These are phyloP conservation scores for Aurantiochytrium sp. DNA, from an alignment of 108 stramenopile genomes.

Conservation along the genomic window DNA sequence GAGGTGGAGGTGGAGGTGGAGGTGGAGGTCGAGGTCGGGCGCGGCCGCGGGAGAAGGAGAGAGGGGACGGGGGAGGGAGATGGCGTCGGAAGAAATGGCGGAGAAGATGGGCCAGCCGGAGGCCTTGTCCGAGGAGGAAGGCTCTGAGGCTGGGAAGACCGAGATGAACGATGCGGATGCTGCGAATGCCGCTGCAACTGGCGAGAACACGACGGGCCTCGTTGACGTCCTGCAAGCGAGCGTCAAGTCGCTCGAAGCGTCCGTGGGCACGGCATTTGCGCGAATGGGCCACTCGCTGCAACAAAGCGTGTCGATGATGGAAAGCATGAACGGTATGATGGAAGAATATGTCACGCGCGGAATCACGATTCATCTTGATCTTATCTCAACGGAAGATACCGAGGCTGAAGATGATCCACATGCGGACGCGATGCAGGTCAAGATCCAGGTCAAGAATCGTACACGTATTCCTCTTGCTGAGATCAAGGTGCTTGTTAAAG, in stretches of 20 bases:
- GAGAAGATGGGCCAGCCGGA: too few relatives aligned
- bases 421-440: too few relatives aligned
- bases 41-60: too few relatives aligned
- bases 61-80: too few relatives aligned
- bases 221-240: background rate
- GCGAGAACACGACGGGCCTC: background rate
- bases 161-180: background rate
- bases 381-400: background rate
- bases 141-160: background rate
- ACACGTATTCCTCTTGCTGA: too few relatives aligned
- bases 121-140: too few relatives aligned
- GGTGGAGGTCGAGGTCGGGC: too few relatives aligned
- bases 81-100: too few relatives aligned
- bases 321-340: background rate
- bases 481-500: too few relatives aligned
- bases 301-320: background rate
- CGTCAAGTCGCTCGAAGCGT: background rate
- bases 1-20: too few relatives aligned
- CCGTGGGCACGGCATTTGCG: background rate
- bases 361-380: background rate
- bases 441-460: too few relatives aligned
- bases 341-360: background rate
- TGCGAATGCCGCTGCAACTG: background rate
- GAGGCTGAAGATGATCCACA: background rate
- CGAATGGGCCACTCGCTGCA: background rate